A percentile compares a stretch with the other conserved stretches of the same genome.
Evolutionary conservation across 2,329 filamentous ascomycete genomes (phyloP).

Genomic region (Colletotrichum cordylinicola): DNA sequence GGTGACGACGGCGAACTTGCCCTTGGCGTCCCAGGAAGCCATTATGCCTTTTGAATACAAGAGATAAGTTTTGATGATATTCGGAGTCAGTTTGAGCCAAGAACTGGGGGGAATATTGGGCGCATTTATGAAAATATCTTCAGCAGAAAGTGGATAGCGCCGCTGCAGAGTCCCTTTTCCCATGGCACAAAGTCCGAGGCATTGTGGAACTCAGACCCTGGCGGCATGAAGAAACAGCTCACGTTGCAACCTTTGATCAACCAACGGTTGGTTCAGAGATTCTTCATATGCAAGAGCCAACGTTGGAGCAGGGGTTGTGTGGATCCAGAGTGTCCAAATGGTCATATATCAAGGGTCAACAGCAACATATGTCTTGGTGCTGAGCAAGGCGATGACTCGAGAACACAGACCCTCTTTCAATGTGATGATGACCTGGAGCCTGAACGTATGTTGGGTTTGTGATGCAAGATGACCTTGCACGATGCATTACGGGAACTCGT

Average conservation of each 20-base stretch:
- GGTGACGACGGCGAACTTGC: neutral
- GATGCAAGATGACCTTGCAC: neutral
- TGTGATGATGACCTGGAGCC: neutral
- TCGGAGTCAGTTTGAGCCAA: neutral
- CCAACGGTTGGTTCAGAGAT: neutral
- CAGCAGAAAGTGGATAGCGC: neutral
- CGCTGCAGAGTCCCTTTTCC: neutral
- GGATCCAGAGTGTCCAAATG: neutral
- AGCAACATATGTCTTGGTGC: neutral
- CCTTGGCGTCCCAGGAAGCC: neutral
- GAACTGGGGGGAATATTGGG: neutral
- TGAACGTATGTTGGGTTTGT: neutral
- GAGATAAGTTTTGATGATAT: neutral
- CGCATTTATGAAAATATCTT: neutral
- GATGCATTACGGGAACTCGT: neutral
- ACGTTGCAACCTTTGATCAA: neutral
- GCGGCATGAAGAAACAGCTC: neutral
- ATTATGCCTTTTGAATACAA: neutral
- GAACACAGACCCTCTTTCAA: neutral
- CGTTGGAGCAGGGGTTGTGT: neutral
- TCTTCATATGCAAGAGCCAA: neutral
- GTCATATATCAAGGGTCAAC: neutral
- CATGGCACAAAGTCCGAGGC: neutral
- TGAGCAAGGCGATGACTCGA: neutral
- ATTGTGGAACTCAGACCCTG: neutral